Evolutionary conservation across 2,329 filamentous ascomycete genomes (phyloP).

Genomic region (Fusarium floridanum): DNA sequence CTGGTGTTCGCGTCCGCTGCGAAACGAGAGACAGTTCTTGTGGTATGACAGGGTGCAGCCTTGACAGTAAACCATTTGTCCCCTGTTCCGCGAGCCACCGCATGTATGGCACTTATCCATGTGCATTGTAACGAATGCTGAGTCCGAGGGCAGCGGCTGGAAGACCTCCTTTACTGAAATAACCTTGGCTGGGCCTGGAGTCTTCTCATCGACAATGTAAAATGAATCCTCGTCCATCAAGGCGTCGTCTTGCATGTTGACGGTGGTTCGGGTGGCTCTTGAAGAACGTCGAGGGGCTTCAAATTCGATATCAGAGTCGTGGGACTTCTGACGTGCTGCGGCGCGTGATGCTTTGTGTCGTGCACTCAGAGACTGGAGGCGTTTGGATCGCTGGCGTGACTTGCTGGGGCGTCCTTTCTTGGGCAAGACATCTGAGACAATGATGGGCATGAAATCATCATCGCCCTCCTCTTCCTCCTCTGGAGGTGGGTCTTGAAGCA

Average conservation of each 20-base stretch:
- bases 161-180: conserved; percentile 82
- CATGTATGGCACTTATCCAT: conserved; percentile 80
- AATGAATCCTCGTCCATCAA: conserved; percentile 71
- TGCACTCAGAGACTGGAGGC: conserved; percentile 32
- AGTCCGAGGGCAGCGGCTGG: conserved; percentile 68
- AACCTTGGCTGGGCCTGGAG: conserved; percentile 63
- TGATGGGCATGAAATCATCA: conserved; percentile 49
- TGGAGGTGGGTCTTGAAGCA: conserved; percentile 46
- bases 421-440: conserved; percentile 54
- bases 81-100: conserved; percentile 59
- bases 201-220: conserved; percentile 62
- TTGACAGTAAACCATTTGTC: conserved; percentile 86
- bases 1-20: conserved; percentile 83
- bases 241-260: conserved; percentile 64
- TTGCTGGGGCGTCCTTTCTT: conserved; percentile 42
- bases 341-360: conserved; percentile 17
- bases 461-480: conserved; percentile 51
- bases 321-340: conserved; percentile 39
- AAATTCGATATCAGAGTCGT: conserved; percentile 65
- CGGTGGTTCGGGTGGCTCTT: conserved; percentile 59
- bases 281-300: conserved; percentile 64
- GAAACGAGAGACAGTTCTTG: conserved; percentile 81
- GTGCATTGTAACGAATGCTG: conserved; percentile 79
- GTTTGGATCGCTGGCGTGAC: conserved; percentile 38
- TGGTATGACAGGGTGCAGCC: conserved; percentile 90